phyloP scores from a whole-genome alignment of 192 early-diverging fungal genomes.

The Dimargaris xerosporica region DNA sequence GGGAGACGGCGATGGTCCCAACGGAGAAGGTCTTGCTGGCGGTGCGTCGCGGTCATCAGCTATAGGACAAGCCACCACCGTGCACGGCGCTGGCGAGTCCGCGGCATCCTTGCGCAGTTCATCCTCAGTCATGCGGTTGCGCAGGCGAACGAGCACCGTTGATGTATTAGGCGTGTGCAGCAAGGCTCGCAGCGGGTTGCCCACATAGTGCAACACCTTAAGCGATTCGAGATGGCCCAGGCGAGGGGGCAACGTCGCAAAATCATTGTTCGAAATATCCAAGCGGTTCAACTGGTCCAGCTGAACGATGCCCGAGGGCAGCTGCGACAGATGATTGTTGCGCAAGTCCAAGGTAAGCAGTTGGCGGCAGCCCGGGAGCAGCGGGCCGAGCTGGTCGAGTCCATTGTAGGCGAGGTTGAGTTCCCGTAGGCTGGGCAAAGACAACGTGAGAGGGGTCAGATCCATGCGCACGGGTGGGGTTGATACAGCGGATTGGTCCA shows the following conservation, averaged over 20 bases:
- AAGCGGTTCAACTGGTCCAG: not conserved
- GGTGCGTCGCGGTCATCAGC: no score
- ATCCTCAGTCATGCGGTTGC: not conserved
- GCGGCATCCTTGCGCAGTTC: not conserved
- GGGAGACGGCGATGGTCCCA: no score
- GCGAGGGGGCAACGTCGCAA: not conserved
- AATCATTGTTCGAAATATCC: conserved; percentile 3
- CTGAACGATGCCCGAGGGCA: not conserved
- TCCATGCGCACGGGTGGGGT: not conserved
- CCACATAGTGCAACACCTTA: not conserved
- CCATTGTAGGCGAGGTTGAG: not conserved
- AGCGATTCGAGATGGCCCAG: conserved; percentile 1
- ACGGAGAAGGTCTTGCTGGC: no score
- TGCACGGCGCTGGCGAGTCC: no score
- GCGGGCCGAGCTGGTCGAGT: not conserved
- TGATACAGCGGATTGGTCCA: not conserved
- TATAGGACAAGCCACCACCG: no score
- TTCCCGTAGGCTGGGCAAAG: not conserved
- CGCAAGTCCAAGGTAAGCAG: not conserved
- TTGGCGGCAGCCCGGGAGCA: not conserved
- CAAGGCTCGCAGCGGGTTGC: not conserved
- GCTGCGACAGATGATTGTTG: not conserved
- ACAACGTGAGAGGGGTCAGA: not conserved
- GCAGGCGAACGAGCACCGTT: not conserved
- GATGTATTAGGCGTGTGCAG: not conserved